Conservation (phyloP, 495 filamentous ascomycete species). For the Penicillium parvum region DNA sequence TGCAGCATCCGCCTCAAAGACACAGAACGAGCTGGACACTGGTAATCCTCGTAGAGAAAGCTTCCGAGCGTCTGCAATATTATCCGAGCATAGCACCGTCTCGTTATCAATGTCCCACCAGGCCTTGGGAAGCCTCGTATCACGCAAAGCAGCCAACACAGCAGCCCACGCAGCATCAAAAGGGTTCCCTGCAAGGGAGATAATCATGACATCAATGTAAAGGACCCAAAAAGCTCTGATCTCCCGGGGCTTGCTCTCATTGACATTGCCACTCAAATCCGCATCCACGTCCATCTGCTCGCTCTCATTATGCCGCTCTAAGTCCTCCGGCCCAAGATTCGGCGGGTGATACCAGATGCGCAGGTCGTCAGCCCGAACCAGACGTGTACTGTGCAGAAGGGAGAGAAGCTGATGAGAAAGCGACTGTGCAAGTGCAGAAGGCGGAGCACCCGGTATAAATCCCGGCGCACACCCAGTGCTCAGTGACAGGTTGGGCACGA, state of each 20-base stretch:
- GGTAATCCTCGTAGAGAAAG: slow-evolving; percentile 58
- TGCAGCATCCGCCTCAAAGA: slow-evolving; percentile 64
- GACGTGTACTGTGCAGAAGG: slow-evolving; percentile 61
- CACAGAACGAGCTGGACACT: slow-evolving; percentile 65
- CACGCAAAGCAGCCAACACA: slow-evolving; percentile 72
- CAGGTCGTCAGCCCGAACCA: slow-evolving; percentile 61
- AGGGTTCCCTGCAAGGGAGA: slow-evolving; percentile 84
- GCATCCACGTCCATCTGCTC: slow-evolving; percentile 44
- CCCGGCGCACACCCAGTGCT: slow-evolving; percentile 82
- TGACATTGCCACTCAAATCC: slow-evolving; percentile 9
- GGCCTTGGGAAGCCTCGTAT: slow-evolving; percentile 74
- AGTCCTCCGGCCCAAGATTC: slow-evolving; percentile 30
- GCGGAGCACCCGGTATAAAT: slow-evolving; percentile 78
- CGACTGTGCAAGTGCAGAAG: slow-evolving; percentile 74
- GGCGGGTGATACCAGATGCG: slow-evolving; percentile 63
- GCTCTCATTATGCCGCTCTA: slow-evolving; percentile 36
- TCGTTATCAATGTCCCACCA: slow-evolving; percentile 84
- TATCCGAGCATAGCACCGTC: slow-evolving; percentile 67
- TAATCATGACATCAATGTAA: slow-evolving; percentile 86
- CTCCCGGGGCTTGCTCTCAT: slow-evolving; percentile 32
- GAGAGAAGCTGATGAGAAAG: slow-evolving; percentile 71
- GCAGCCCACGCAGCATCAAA: slow-evolving; percentile 88
- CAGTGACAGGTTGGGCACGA: slow-evolving; percentile 91
- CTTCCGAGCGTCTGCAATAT: slow-evolving; percentile 40
- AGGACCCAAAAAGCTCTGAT: slow-evolving; percentile 88